Evolutionary conservation across 257 asterid species (phyloP).

Genomic region (Paulownia fortunei): DNA sequence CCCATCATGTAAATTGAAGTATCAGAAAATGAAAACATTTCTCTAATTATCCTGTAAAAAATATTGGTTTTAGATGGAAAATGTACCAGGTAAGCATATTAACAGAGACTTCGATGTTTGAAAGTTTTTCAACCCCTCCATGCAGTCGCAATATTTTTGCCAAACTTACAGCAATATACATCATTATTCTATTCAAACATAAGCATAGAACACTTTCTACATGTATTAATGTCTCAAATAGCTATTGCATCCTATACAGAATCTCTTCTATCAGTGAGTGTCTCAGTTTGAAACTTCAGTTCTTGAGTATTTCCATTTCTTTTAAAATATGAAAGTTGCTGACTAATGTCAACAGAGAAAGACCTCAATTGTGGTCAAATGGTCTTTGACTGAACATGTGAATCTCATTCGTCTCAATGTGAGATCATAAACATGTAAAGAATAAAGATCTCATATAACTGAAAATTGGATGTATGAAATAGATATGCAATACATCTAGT

Average conservation of each 20-base stretch:
- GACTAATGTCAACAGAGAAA: background rate
- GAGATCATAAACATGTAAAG: background rate
- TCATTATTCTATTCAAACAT: background rate
- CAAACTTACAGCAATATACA: background rate
- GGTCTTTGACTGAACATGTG: background rate
- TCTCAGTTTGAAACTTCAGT: background rate
- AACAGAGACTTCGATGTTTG: background rate
- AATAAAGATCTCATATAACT: background rate
- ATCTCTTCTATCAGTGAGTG: background rate
- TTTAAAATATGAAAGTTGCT: no score
- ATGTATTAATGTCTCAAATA: background rate
- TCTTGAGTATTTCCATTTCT: no score
- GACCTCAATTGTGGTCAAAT: background rate
- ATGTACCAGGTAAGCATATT: background rate
- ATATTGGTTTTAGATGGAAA: background rate
- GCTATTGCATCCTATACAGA: background rate
- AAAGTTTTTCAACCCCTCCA: background rate
- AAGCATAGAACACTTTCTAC: background rate
- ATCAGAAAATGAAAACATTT: background rate
- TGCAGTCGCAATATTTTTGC: background rate
- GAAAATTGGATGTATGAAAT: background rate
- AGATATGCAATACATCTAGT: background rate
- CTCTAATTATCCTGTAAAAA: background rate
- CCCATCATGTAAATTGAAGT: background rate
- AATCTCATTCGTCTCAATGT: background rate